Percentiles rank a stretch among this genome's conserved stretches.
Evolutionary conservation across 805 yeast genomes (phyloP).

Genomic region (Zygotorulaspora florentina): DNA sequence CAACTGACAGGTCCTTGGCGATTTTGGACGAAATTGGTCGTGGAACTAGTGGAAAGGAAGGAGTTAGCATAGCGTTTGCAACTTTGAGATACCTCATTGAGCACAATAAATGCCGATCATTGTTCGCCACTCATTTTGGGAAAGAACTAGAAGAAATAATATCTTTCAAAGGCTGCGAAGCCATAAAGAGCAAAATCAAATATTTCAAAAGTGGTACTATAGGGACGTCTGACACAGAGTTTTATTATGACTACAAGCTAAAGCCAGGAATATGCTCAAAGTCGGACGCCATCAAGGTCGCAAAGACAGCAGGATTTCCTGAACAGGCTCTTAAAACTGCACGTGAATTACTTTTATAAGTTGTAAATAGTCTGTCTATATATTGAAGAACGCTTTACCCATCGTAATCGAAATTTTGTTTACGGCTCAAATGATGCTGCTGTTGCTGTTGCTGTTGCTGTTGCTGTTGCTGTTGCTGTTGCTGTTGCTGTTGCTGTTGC

Average conservation of each 20-base stretch:
- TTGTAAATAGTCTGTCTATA: not conserved
- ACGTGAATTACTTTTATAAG: slow-evolving; percentile 23
- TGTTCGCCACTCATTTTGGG: slow-evolving; percentile 91
- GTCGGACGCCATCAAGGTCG: slow-evolving; percentile 75
- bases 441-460: slow-evolving; percentile 17
- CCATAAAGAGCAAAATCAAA: slow-evolving; percentile 13
- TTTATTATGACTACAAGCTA: slow-evolving; percentile 49
- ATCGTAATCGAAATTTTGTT: slow-evolving; percentile 9
- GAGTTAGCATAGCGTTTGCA: slow-evolving; percentile 80
- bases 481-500: slow-evolving; percentile 7
- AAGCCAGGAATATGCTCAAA: slow-evolving; percentile 64
- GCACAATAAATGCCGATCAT: slow-evolving; percentile 58
- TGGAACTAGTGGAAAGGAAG: slow-evolving; percentile 83
- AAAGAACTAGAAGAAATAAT: slow-evolving; percentile 46
- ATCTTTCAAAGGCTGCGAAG: slow-evolving; percentile 25
- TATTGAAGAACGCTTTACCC: slow-evolving; percentile 1
- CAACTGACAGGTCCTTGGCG: slow-evolving; percentile 65
- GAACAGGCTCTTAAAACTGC: slow-evolving; percentile 53
- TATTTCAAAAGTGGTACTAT: slow-evolving; percentile 27
- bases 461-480: slow-evolving; percentile 13
- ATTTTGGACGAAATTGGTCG: slow-evolving; percentile 86
- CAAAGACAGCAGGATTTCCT: slow-evolving; percentile 78
- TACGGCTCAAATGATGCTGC: slow-evolving; percentile 15
- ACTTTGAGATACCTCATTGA: slow-evolving; percentile 53
- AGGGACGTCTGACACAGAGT: slow-evolving; percentile 23